A percentile compares a stretch with the other conserved stretches of the same genome.
Evolutionary conservation across 768 basidiomycete genomes (phyloP).

Genomic region (Cyclocybe aegerita): DNA sequence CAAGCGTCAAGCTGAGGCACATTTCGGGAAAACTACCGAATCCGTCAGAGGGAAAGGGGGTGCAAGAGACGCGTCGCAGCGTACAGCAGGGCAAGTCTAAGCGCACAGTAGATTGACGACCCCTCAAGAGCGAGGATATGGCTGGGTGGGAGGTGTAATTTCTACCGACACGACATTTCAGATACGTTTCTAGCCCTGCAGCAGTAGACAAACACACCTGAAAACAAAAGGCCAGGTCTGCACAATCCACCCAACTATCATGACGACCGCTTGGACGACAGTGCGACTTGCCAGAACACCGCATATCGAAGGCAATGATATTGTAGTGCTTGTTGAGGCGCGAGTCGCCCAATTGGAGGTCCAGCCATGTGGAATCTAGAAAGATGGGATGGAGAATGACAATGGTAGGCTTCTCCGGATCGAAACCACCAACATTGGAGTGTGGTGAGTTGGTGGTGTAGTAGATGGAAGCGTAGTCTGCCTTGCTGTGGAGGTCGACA

Average conservation of each 20-base stretch:
- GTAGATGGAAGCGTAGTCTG: slow-evolving; percentile 71
- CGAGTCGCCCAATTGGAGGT: slow-evolving; percentile 64
- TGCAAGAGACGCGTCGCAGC: slow-evolving; percentile 24
- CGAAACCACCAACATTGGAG: slow-evolving; percentile 65
- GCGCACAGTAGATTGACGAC: slow-evolving; percentile 52
- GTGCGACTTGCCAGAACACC: slow-evolving; percentile 58
- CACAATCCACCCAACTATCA: slow-evolving; percentile 79
- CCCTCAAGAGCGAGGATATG: slow-evolving; percentile 74
- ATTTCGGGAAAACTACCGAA: slow-evolving; percentile 65
- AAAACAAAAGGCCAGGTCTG: slow-evolving; percentile 68
- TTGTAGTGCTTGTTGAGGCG: slow-evolving; percentile 61
- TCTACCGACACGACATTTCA: slow-evolving; percentile 31
- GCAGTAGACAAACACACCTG: slow-evolving; percentile 32
- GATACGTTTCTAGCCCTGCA: not conserved
- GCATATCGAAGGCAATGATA: slow-evolving; percentile 74
- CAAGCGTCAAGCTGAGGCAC: slow-evolving; percentile 65
- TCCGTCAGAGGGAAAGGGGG: slow-evolving; percentile 6
- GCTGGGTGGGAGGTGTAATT: slow-evolving; percentile 61
- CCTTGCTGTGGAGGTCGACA: slow-evolving; percentile 59
- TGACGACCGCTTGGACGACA: slow-evolving; percentile 53
- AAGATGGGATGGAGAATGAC: slow-evolving; percentile 68
- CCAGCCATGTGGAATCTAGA: slow-evolving; percentile 69
- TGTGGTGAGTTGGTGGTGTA: slow-evolving; percentile 65
- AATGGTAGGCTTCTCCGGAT: slow-evolving; percentile 63
- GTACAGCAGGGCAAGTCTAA: slow-evolving; percentile 67